Evolutionary conservation across 2,329 filamentous ascomycete species (phyloP), one percentile per base, ranked within the genome.

Genomic region (Ambrosiella cleistominuta): DNA sequence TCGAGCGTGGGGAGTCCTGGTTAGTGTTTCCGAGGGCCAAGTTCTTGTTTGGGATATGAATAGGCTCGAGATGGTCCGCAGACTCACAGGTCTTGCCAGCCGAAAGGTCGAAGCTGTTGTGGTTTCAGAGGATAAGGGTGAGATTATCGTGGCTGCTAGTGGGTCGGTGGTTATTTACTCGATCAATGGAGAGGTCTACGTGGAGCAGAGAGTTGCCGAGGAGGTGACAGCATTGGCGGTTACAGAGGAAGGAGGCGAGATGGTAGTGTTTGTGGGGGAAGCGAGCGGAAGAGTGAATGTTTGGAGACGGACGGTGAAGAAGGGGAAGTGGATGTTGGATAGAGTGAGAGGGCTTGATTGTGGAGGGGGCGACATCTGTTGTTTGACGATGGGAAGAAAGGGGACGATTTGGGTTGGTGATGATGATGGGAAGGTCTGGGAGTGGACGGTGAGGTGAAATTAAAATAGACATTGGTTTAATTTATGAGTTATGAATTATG

Each of bases 11-110:
- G 90, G 88, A 66, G 86, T 89, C 0, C 80, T 98, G 56, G 76
- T 97, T 2, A 94, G 89, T 1, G 85, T 86, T 1, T 77, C 78
- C 0, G 88, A 95, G 65, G 90, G 90, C 0, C 82, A 87, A 44
- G 82, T 90, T 9, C 82, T 95, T 65, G 74, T 97, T 2, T 98
- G 93, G 93, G 93, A 97, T 68, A 76, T 98, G 3, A 98, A 97
- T 68, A 81, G 88, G 13, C 79, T 89, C 11, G 86, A 88, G 56
- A 95, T 95, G 65, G 83, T 97, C 5, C 81, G 88, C 50, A 85
- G 82, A 68, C 74, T 91, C 19, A 17, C 47, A 6, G 49, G 56
- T n/a, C 81, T 81, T 0, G 68, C 75, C 13, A 74, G 75, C 2
- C 75, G 79, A 3, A 70, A 75, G 0, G 73, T 80, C 1, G 80